Evolutionary conservation across 306 rosid species (phyloP).

Genomic region (Fagus sylvatica): DNA sequence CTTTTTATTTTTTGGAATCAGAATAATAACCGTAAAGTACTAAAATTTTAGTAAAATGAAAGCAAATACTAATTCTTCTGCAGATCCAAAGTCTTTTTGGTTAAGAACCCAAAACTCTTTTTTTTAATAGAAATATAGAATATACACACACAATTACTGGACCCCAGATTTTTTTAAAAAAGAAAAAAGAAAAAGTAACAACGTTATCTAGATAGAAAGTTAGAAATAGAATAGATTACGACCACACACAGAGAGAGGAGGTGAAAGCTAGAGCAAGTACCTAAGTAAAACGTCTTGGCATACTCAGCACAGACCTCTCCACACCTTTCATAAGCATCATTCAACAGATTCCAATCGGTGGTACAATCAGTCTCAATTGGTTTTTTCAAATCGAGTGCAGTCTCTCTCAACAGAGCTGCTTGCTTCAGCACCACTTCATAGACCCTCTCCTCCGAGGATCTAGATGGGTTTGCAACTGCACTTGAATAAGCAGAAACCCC

Average conservation of each 20-base stretch:
- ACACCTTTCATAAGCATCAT: constrained; percentile 78
- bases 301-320: constrained; percentile 95
- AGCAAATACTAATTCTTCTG: not conserved
- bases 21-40: too few relatives aligned
- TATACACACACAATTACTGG: not conserved
- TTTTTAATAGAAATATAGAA: not conserved
- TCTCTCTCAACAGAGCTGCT: constrained; percentile 71
- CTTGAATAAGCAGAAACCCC: constrained; percentile 50
- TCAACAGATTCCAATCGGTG: constrained; percentile 56
- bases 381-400: constrained; percentile 32
- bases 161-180: not conserved
- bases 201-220: not conserved
- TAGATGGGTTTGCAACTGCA: constrained; percentile 55
- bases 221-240: not conserved
- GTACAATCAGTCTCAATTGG: constrained; percentile 38
- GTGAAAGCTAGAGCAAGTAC: constrained; percentile 29
- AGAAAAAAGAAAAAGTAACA: not conserved
- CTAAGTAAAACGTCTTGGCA: constrained; percentile 92
- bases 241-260: not conserved
- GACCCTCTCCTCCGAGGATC: constrained; percentile 85
- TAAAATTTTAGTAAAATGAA: too few relatives aligned
- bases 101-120: not conserved
- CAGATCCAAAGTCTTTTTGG: not conserved
- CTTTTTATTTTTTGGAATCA: too few relatives aligned
- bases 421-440: constrained; percentile 89